A percentile compares a stretch with the other conserved stretches of the same genome.
Conservation (phyloP, 1,284 basidiomycete genomes). For the Ceratobasidium sp. region DNA sequence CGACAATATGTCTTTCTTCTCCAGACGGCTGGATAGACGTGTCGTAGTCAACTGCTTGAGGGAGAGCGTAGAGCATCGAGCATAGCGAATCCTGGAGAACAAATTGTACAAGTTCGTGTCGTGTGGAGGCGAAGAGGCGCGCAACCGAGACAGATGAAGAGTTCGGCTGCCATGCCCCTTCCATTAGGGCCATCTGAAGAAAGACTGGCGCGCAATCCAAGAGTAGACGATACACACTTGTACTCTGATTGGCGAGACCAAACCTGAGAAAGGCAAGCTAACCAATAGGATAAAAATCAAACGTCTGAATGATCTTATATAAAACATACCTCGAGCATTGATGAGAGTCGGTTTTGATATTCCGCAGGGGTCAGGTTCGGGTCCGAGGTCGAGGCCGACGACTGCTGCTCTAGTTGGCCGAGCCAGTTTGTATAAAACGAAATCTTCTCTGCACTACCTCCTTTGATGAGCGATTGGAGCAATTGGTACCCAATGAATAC, state of each 20-base stretch:
- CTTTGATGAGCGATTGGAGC: not conserved
- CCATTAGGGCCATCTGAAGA: too few relatives aligned
- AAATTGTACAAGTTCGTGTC: constrained; percentile 14
- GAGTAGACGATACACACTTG: not conserved
- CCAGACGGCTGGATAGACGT: not conserved
- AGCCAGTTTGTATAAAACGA: not conserved
- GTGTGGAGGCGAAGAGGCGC: not conserved
- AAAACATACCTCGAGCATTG: constrained; percentile 16
- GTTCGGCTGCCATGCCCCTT: too few relatives aligned
- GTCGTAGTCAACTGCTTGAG: constrained; percentile 28
- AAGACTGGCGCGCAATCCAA: too few relatives aligned
- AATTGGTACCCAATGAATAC: too few relatives aligned
- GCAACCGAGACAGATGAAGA: too few relatives aligned
- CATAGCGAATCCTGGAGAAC: not conserved
- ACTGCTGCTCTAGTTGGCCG: constrained; percentile 3
- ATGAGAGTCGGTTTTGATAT: not conserved
- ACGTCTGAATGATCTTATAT: too few relatives aligned
- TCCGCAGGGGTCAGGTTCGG: not conserved
- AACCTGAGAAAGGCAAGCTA: constrained; percentile 15
- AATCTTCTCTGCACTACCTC: not conserved
- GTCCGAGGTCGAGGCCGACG: not conserved
- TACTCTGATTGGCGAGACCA: not conserved
- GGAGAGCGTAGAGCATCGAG: constrained; percentile 20
- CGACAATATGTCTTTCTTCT: not conserved
- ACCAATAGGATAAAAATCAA: not conserved